Base-by-base conservation (phyloP, 2,329 filamentous ascomycete genomes). In the Penicillium corylophilum region DNA sequence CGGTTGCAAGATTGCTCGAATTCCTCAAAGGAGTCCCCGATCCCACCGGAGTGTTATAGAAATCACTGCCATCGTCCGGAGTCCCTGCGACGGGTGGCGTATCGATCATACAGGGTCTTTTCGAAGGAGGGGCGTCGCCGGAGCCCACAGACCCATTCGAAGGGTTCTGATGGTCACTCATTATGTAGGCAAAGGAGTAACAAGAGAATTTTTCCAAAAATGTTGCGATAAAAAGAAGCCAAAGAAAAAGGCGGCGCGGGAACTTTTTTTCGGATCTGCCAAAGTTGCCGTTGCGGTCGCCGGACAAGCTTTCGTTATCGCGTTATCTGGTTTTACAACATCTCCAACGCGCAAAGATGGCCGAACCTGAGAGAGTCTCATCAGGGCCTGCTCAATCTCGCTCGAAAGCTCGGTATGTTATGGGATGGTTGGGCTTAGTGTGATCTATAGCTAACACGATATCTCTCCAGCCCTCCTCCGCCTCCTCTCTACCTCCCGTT, bases 401-500 rank as follows among this genome's bases (percentile, higher is more conserved):
- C 5, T 58, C 60, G 26, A 70, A 69, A 47, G 52, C 58, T 51
- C 64, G 60, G 68, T 71, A 64, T 56, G 24, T 26, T 13, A 16
- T 26, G n/a, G 35, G 22, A 38, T 10, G 13, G 9, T 16, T 8
- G 5, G 3, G 38, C 46, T 53, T 53, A 2, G 3, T 15, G n/a
- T 20, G 10, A 3, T 35, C 33, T 35, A 13, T 22, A 48, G 50
- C 63, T 64, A 44, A 68, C 51, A 41, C 51, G 49, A 46, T 48
- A 38, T n/a, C 42, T 46, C 35, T 44, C 35, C 53, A 72, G 71
- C 48, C 60, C 62, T 38, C 60, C 60, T 42, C 68, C 70, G 23
- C 49, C 69, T 10, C 77, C 79, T 46, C 88, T 86, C 68, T 80
- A 80, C 56, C 78, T 94, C 54, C 80, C 87, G 61, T 83, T 90